Conservation (phyloP, 768 basidiomycete species). For the Auriscalpium orientale region DNA sequence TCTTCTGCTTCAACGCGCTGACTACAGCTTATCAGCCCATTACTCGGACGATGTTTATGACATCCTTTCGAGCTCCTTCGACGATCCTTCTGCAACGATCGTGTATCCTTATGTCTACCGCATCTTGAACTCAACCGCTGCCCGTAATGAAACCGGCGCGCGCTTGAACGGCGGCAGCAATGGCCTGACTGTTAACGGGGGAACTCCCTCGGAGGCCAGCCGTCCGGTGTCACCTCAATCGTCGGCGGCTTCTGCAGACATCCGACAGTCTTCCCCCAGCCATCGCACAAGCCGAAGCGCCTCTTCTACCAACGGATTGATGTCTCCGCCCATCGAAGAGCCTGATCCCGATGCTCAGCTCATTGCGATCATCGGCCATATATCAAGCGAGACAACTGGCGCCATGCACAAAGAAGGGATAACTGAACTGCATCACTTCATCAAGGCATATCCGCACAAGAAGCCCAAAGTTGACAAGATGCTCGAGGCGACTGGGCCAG, state of each 20-base stretch:
- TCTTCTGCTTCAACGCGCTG: constrained; percentile 1
- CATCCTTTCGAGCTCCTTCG: constrained; percentile 81
- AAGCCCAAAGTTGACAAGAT: constrained; percentile 77
- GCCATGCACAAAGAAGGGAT: constrained; percentile 91
- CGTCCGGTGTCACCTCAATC: constrained; percentile 68
- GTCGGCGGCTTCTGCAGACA: constrained; percentile 41
- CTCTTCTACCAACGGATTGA: constrained; percentile 54
- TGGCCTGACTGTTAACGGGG: constrained; percentile 18
- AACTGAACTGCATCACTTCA: constrained; percentile 87
- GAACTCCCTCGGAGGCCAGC: constrained; percentile 51
- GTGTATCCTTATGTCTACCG: constrained; percentile 94
- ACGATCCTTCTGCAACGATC: constrained; percentile 94
- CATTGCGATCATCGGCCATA: constrained; percentile 76
- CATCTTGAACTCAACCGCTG: constrained; percentile 66
- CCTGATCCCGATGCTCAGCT: constrained; percentile 84
- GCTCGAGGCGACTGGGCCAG: constrained; percentile 81
- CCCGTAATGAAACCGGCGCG: constrained; percentile 28
- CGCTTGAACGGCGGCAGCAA: constrained; percentile 12
- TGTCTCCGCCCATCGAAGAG: constrained; percentile 57
- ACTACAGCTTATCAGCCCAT: constrained; percentile 43
- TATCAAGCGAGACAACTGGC: constrained; percentile 82
- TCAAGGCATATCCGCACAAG: constrained; percentile 87
- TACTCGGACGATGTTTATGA: constrained; percentile 90
- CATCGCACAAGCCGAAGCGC: constrained; percentile 63
- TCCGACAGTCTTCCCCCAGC: constrained; percentile 50